phyloP scores from a whole-genome alignment of 202 grass and related monocot genomes.

The Brachypodium distachyon region DNA sequence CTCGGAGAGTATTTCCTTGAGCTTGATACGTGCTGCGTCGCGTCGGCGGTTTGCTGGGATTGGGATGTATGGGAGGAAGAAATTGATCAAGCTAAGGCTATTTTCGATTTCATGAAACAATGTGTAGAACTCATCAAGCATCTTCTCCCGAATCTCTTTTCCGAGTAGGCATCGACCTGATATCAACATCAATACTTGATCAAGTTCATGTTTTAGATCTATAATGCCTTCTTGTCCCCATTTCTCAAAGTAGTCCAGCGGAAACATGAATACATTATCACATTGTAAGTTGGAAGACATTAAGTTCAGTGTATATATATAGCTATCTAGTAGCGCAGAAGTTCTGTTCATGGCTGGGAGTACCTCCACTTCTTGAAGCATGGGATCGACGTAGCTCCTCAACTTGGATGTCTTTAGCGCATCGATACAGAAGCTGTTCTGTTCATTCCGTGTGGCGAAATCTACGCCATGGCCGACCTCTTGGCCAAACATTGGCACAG shows the following conservation, averaged over 20 bases:
- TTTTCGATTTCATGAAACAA: not conserved
- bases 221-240: not conserved
- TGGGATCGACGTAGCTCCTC: not conserved
- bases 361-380: conserved; percentile 9
- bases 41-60: not conserved
- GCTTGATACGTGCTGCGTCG: not conserved
- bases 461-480: not conserved
- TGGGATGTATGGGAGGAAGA: not conserved
- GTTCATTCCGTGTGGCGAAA: not conserved
- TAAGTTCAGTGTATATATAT: not conserved
- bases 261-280: not conserved
- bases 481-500: conserved; percentile 8
- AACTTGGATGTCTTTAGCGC: not conserved
- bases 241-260: not conserved
- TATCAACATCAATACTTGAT: not conserved
- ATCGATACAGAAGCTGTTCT: not conserved
- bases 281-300: too few relatives aligned
- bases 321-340: too few relatives aligned
- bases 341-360: not conserved
- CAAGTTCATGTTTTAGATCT: not conserved
- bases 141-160: not conserved
- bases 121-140: not conserved
- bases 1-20: not conserved
- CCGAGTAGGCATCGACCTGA: not conserved
- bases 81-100: not conserved